Conservation (phyloP, 371 early-diverging fungal genomes). For the Conidiobolus incongruus region DNA sequence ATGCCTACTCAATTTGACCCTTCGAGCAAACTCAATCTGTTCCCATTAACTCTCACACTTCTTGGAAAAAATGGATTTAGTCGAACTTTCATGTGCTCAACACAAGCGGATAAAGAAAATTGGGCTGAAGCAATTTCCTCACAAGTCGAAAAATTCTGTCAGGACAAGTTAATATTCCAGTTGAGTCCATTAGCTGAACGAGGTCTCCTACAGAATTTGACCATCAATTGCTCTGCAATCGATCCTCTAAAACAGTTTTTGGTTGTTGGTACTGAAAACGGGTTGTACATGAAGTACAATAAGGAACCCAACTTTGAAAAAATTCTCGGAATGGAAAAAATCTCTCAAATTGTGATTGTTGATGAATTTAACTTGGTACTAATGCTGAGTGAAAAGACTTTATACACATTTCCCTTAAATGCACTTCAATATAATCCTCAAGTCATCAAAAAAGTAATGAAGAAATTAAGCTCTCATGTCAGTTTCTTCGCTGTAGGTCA, state of each 20-base stretch:
- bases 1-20: not conserved
- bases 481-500: slow-evolving; percentile 64
- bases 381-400: slow-evolving; percentile 57
- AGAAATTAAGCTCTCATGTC: slow-evolving; percentile 50
- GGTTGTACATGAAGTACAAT: slow-evolving; percentile 27
- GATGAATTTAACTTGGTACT: slow-evolving; percentile 43
- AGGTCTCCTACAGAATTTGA: no score
- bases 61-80: slow-evolving; percentile 23
- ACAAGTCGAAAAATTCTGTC: no score
- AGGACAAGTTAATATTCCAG: no score
- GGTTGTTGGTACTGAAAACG: slow-evolving; percentile 66
- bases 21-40: slow-evolving; percentile 8
- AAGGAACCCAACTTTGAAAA: slow-evolving; percentile 12
- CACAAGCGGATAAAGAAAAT: no score
- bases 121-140: no score
- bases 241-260: slow-evolving; percentile 6
- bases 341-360: slow-evolving; percentile 66
- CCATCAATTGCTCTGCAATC: no score
- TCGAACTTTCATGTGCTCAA: no score
- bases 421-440: slow-evolving; percentile 23
- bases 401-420: slow-evolving; percentile 51
- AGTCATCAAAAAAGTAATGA: slow-evolving; percentile 13
- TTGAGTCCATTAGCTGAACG: no score
- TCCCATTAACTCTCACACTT: slow-evolving; percentile 47
- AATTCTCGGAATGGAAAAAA: slow-evolving; percentile 46